These are phyloP conservation scores for Mucor mucedo DNA, from an alignment of 371 early-diverging fungal genomes.

Conservation along the genomic window DNA sequence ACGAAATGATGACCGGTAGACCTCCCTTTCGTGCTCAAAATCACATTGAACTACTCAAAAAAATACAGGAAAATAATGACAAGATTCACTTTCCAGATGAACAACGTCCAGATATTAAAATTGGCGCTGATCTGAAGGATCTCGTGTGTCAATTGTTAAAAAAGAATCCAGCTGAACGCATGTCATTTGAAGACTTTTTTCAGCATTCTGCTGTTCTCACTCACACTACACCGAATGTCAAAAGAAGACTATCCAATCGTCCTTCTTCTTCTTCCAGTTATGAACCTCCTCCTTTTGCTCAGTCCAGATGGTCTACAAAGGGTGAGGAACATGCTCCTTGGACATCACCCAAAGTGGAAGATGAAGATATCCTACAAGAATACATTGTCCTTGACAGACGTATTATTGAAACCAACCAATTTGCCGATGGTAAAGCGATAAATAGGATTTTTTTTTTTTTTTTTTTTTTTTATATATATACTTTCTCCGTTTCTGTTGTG, in stretches of 20 bases:
- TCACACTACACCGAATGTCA: too few relatives aligned
- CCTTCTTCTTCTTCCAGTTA: slow-evolving; percentile 3
- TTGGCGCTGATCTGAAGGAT: slow-evolving; percentile 80
- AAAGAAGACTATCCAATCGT: too few relatives aligned
- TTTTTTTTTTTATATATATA: too few relatives aligned
- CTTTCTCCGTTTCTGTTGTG: background rate
- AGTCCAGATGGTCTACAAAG: slow-evolving; percentile 4
- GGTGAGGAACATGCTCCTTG: slow-evolving; percentile 2
- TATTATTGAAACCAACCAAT: slow-evolving; percentile 84
- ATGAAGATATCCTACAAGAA: slow-evolving; percentile 73
- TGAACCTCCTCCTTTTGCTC: slow-evolving; percentile 48
- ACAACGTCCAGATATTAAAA: slow-evolving; percentile 16
- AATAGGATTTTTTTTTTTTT: background rate
- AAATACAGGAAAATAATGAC: slow-evolving; percentile 85
- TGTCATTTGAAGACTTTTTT: slow-evolving; percentile 93
- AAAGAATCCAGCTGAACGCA: slow-evolving; percentile 83
- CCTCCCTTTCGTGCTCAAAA: slow-evolving; percentile 94
- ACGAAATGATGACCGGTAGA: slow-evolving; percentile 90
- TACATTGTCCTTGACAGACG: slow-evolving; percentile 88
- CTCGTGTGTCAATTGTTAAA: slow-evolving; percentile 82
- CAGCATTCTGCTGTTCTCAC: slow-evolving; percentile 71
- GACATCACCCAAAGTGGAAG: slow-evolving; percentile 25
- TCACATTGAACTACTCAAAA: slow-evolving; percentile 87
- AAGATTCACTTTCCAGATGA: slow-evolving; percentile 88
- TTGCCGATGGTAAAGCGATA: slow-evolving; percentile 74